These are phyloP conservation scores for Mortierella hygrophila DNA, from an alignment of 192 early-diverging fungal species.

Conservation along the genomic window DNA sequence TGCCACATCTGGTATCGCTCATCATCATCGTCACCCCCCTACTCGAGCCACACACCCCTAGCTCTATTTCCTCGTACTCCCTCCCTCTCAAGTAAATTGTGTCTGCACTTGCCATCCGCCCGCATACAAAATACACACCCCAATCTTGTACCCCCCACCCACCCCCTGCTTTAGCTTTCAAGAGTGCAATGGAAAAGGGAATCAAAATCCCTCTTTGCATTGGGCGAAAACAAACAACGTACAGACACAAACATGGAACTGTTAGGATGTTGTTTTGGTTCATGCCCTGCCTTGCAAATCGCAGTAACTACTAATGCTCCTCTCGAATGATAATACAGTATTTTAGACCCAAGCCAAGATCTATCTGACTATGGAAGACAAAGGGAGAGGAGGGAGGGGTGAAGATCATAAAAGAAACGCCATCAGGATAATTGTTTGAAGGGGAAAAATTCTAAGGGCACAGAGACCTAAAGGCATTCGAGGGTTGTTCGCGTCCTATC, in stretches of 20 bases:
- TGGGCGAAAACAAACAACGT: background rate
- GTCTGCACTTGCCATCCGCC: background rate
- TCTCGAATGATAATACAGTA: background rate
- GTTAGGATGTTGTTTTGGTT: background rate
- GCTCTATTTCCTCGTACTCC: background rate
- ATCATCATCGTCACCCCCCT: background rate
- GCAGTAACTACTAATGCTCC: background rate
- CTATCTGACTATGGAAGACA: background rate
- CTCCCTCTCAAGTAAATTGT: background rate
- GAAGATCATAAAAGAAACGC: background rate
- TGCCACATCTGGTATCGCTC: background rate
- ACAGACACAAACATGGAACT: background rate
- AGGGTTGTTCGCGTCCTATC: background rate
- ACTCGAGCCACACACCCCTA: background rate
- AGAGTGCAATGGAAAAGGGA: slow-evolving; percentile 11
- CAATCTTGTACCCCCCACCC: background rate
- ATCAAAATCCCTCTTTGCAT: background rate
- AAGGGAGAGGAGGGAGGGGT: background rate
- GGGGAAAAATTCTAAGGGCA: background rate
- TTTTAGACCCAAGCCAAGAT: background rate
- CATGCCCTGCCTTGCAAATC: background rate
- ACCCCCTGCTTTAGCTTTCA: slow-evolving; percentile 5
- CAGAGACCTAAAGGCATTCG: background rate
- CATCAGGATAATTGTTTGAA: background rate
- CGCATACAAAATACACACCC: background rate